Percentiles rank a stretch among this genome's conserved stretches.
These are phyloP conservation scores for Torulaspora microellipsoides DNA, from an alignment of 805 yeast species.

Conservation along the genomic window DNA sequence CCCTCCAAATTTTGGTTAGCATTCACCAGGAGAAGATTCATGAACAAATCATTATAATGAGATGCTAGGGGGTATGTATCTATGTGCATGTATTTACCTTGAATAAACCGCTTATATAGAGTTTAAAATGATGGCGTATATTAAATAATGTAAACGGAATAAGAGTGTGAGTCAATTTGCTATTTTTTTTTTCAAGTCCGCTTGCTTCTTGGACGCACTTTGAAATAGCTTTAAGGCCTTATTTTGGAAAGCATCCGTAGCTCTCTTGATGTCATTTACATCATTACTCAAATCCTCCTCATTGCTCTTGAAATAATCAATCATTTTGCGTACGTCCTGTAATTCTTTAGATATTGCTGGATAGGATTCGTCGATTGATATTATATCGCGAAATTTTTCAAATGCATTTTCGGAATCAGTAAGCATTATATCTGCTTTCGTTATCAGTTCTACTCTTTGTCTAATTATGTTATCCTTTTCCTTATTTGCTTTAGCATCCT, in stretches of 20 bases:
- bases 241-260: constrained; percentile 66
- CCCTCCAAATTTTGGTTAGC: constrained; percentile 97
- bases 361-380: constrained; percentile 45
- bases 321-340: constrained; percentile 26
- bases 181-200: constrained; percentile 5
- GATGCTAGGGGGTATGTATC: constrained; percentile 1
- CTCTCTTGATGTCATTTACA: constrained; percentile 53
- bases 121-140: no score
- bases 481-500: constrained; percentile 61
- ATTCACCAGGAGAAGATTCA: constrained; percentile 88
- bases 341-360: constrained; percentile 41
- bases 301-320: constrained; percentile 49
- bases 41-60: constrained; percentile 62
- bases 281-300: constrained; percentile 46
- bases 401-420: constrained; percentile 85
- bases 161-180: not conserved
- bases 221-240: constrained; percentile 66
- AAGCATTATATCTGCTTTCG: constrained; percentile 68
- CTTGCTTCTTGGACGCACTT: constrained; percentile 22
- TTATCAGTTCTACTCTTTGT: constrained; percentile 63
- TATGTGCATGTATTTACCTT: constrained; percentile 7
- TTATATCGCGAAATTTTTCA: constrained; percentile 49
- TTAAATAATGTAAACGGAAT: not conserved
- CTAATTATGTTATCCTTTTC: constrained; percentile 55
- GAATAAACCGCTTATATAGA: no score